Evolutionary conservation across 768 basidiomycete species (phyloP), one percentile per base, ranked within the genome.

Genomic region (Vararia minispora): DNA sequence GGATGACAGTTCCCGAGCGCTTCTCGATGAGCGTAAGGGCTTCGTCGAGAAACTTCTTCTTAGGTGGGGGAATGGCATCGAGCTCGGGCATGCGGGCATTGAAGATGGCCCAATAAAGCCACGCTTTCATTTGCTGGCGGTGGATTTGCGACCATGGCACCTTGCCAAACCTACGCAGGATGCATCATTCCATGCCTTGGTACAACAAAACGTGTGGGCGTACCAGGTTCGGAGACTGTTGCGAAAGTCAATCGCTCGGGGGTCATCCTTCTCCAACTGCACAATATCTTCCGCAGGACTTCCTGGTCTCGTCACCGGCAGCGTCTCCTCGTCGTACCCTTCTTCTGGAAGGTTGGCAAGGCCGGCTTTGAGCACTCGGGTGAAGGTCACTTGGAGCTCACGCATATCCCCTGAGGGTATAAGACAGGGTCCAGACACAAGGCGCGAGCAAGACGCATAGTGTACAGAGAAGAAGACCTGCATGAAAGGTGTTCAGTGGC

Each of bases 31-130:
- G 54, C 24, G 66, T 65, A 4, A 89, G 46, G 2, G 75, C 71
- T 27, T 75, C 65, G 25, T 78, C 65, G n/a, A 94, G 48, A 12
- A 72, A 64, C 6, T 53, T 55, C 21, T 59, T 63, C 35, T 74
- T 73, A 3, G 60, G 43, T 9, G 61, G 55, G 2, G 74, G 58
- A 13, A 85, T 54, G 21, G 56, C 37, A 9, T 75, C 65, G 4
- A 60, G 52, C 5, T 70, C 52, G 12, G 79, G 77, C 23, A 84
- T 62, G 27, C 74, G 65, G 4, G 69, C 63, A 52, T 81, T 81
- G 58, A 78, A 91, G 51, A 84, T 77, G 17, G 74, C 70, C 88
- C 89, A 92, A 40, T 85, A 77, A 22, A 94, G 61, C 83, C 87
- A 92, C 42, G 71, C 63, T 28, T 66, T 66, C 40, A 87, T 60